Evolutionary conservation across 108 stramenopile species (phyloP).

Genomic region (Pseudonitzschia multistriata): DNA sequence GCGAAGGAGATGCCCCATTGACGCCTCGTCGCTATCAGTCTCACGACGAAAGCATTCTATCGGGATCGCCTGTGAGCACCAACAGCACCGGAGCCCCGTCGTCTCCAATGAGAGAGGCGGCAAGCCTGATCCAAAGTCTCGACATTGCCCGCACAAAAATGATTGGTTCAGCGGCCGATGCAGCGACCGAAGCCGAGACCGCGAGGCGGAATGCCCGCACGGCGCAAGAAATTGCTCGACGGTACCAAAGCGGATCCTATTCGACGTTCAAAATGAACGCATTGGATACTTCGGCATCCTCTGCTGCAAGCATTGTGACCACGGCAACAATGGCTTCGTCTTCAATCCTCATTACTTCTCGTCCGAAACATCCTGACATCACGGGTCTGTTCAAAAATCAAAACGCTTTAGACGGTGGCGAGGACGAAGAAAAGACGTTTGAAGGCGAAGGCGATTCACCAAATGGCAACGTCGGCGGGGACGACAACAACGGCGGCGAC

Average conservation of each 20-base stretch:
- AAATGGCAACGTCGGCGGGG: background rate
- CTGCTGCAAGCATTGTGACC: background rate
- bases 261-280: constrained; percentile 6
- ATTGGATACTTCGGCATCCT: constrained; percentile 18
- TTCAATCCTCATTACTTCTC: constrained; percentile 5
- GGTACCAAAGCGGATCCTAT: constrained; percentile 42
- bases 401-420: background rate
- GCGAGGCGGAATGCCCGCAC: constrained; percentile 67
- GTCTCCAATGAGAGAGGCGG: constrained; percentile 50
- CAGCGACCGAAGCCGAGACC: constrained; percentile 63
- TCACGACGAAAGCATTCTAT: background rate
- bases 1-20: background rate
- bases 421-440: background rate
- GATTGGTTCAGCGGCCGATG: constrained; percentile 41
- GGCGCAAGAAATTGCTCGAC: constrained; percentile 70
- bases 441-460: background rate
- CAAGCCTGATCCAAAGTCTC: constrained; percentile 64
- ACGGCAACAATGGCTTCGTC: constrained; percentile 3
- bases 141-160: constrained; percentile 62
- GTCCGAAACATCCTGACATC: background rate
- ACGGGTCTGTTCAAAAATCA: background rate
- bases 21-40: background rate
- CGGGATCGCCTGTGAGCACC: background rate
- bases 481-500: background rate
- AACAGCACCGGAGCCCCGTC: background rate